Base-by-base conservation (phyloP, 441 rosid genomes). In the Manihot esculenta region DNA sequence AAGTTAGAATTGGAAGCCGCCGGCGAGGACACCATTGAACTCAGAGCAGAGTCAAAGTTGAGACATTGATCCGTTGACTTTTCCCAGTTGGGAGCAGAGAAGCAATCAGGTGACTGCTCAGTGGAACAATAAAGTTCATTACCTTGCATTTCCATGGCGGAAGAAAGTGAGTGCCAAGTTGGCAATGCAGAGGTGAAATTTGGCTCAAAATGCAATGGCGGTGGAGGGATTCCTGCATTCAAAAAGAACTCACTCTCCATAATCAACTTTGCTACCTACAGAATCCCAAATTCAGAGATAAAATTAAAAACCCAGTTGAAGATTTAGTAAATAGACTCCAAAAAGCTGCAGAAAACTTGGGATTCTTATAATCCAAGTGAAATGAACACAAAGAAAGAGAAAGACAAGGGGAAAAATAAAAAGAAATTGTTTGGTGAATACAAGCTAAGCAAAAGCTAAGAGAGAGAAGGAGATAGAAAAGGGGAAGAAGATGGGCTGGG, bases 11-110 rank as follows among this genome's bases (percentile, higher is more conserved):
- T 80, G 5, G 87, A 80, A 0, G 82, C 86, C 0, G 73, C 83
- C 3, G 92, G 92, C 10, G 94, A 87, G n/a, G 92, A 84, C 35
- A 80, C 90, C 54, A 86, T 81, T 55, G 95, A 89, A 68, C 89
- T 82, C 61, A 87, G 76, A n/a, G 86, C 82, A 3, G 95, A 87
- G 57, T 87, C 89, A 82, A 92, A 92, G 71, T 88, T 90, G 80
- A 84, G 91, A 81, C 81, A 75, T 78, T 86, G 98, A 83, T 84
- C 95, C 84, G 85, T 64, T 77, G 85, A 67, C 78, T 78, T 79
- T 3, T 81, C 87, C 87, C 88, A 83, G 57, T 35, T 76, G 42
- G 80, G 69, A 48, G 70, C 71, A 62, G 69, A 80, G 66, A 85
- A 72, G 56, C 84, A 78, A 56, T 81, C 81, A 0, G 70, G 74